Percentiles rank a stretch among this genome's conserved stretches.
These are phyloP conservation scores for Halophytophthora batemanensis DNA, from an alignment of 352 stramenopile species.

Conservation along the genomic window DNA sequence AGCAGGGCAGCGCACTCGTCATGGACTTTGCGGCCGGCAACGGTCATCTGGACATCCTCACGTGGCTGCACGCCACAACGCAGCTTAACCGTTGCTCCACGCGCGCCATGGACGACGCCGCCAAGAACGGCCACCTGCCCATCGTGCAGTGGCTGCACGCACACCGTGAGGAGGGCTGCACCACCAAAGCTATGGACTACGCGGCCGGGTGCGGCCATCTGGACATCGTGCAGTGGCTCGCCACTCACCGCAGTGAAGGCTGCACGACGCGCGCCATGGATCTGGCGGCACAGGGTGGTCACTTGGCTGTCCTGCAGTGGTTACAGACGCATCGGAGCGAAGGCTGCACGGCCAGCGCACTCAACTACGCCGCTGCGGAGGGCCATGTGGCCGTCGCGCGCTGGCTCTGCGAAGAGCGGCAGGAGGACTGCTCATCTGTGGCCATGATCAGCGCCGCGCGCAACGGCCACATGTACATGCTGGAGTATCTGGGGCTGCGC, in stretches of 20 bases:
- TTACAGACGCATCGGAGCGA: slow-evolving; percentile 61
- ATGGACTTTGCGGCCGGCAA: slow-evolving; percentile 75
- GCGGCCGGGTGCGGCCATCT: slow-evolving; percentile 57
- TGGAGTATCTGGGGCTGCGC: slow-evolving; percentile 45
- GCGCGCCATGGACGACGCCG: slow-evolving; percentile 53
- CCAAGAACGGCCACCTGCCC: slow-evolving; percentile 47
- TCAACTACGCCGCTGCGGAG: slow-evolving; percentile 56
- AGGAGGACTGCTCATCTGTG: slow-evolving; percentile 43
- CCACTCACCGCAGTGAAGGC: slow-evolving; percentile 36
- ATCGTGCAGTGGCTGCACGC: slow-evolving; percentile 63
- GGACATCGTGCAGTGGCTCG: slow-evolving; percentile 55
- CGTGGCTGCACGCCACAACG: slow-evolving; percentile 44
- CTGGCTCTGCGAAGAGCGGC: slow-evolving; percentile 52
- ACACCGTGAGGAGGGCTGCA: slow-evolving; percentile 56
- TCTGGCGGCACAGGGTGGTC: slow-evolving; percentile 55
- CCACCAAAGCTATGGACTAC: slow-evolving; percentile 61
- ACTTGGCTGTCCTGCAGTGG: slow-evolving; percentile 63
- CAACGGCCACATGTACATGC: slow-evolving; percentile 51
- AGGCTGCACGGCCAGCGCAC: slow-evolving; percentile 61
- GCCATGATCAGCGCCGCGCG: slow-evolving; percentile 63
- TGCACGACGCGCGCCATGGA: slow-evolving; percentile 65
- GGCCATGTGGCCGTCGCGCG: slow-evolving; percentile 55
- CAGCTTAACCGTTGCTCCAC: slow-evolving; percentile 50
- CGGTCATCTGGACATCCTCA: slow-evolving; percentile 68
- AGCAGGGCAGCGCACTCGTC: slow-evolving; percentile 42